Evolutionary conservation across 768 basidiomycete species (phyloP), one percentile per base, ranked within the genome.

Genomic region (Termitomyces sp.): DNA sequence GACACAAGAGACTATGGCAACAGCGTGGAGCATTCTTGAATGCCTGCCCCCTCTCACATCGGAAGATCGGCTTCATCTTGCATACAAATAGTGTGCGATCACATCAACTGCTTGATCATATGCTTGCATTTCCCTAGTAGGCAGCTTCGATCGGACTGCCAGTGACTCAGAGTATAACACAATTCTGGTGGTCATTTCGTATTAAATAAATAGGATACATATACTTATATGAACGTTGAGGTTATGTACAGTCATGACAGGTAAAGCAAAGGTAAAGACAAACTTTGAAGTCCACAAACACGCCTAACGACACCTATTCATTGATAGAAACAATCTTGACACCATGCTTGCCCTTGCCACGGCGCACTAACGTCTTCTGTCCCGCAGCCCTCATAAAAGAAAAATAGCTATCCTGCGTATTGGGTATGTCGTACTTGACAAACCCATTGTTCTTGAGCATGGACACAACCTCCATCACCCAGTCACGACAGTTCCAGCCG

Each of bases 401-500:
- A 18, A 55, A 61, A 8, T 56, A 32, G 44, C 24, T 46, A n/a
- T 48, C 38, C 39, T 61, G 60, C 7, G 11, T 42, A 20, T 33
- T 20, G 35, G 56, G 36, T 32, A 56, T 35, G n/a, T 50, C 18
- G 45, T 50, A 20, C 24, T 32, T 48, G 5, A 61, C 44, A 18
- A 38, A 53, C 24, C 42, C 35, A 15, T 46, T 22, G 2, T 53
- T 22, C 40, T 58, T 57, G 42, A 62, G 48, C 33, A 58, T n/a
- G 16, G n/a, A 32, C 18, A 58, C 9, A 39, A 58, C 61, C 12
- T 62, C 61, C 56, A 62, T 52, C 24, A 62, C 22, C 61, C 61
- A 62, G 42, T 62, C 39, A 7, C 61, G 40, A 35, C 61, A 62
- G 39, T 62, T 62, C 61, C 61, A 62, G 18, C 50, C 61, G 6